Evolutionary conservation across 305 asterid genomes (phyloP), one percentile per base, ranked within the genome.

Genomic region (Stenogyne calaminthoides): DNA sequence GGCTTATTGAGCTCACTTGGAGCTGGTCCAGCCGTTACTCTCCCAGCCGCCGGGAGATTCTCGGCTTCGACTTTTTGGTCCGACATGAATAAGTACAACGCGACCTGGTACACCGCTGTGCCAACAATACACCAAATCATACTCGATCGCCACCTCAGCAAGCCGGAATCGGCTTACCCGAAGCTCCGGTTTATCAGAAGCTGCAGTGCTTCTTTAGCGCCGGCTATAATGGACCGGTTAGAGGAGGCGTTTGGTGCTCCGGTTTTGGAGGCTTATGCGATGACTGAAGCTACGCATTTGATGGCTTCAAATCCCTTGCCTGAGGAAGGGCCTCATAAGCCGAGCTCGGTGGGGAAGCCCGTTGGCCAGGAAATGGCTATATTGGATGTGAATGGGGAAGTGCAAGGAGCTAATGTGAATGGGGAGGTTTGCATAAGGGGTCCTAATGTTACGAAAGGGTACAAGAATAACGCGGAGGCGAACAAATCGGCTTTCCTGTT

Each of bases 31-130:
- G 84, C 97, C 1, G 99, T 88, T 36, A 76, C 95, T 16, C 97
- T 95, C 16, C 99, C 99, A 4, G 86, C 96, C 11, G 83, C 96
- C 4, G 99, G 99, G 57, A 83, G 98, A 76, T 95, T 95, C 83
- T 95, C 99, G 0, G 99, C 96, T 22, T 87, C 99, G 0, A 95
- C 91, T 0, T 95, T 95, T 70, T 95, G 99, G 99, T 44, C 90
- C 4, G 99, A 95, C 56, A 92, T 95, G 98, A 87, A 63, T 0
- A 81, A 80, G 19, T 87, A 86, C 42, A 74, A 83, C 9, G 98
- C 99, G 20, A 92, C 98, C 11, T 95, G 98, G 98, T 95, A 90
- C 86, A 95, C 98, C 0, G 97, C 99, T 0, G 99, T 95, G 46
- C 99, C 99, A 12, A 95, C 99, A 9, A 88, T 95, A 0, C 99